phyloP scores from a whole-genome alignment of 352 stramenopile genomes.

The Phytophthora foliorum region DNA sequence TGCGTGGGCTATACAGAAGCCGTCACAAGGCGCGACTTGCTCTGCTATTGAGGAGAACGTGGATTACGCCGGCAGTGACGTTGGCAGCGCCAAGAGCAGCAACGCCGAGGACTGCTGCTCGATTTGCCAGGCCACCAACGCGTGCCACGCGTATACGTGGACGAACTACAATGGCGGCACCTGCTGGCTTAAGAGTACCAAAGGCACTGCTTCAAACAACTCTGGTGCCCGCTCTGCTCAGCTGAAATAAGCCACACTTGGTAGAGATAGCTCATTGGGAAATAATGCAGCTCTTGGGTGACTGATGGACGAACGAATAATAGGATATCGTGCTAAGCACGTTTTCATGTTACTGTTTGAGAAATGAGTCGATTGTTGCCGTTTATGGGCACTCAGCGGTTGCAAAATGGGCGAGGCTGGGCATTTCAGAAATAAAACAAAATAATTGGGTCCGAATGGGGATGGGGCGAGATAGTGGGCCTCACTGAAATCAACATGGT shows the following conservation, averaged over 20 bases:
- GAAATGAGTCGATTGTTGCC: no score
- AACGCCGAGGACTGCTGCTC: constrained; percentile 40
- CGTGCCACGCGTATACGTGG: constrained; percentile 53
- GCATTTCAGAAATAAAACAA: constrained; percentile 16
- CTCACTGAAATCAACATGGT: constrained; percentile 29
- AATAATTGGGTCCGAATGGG: not conserved
- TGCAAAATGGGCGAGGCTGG: not conserved
- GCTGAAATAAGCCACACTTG: constrained; percentile 13
- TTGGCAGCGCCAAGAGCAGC: constrained; percentile 28
- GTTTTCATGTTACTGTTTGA: not conserved
- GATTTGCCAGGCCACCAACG: constrained; percentile 29
- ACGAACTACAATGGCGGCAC: constrained; percentile 51
- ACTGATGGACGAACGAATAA: no score
- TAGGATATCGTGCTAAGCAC: no score
- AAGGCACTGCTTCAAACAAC: constrained; percentile 20
- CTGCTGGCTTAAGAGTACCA: constrained; percentile 58
- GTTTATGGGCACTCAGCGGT: not conserved
- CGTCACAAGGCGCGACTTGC: constrained; percentile 21
- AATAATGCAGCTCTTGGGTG: no score
- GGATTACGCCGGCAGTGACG: constrained; percentile 40
- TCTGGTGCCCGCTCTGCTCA: constrained; percentile 24
- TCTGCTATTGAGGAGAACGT: constrained; percentile 45
- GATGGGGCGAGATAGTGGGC: constrained; percentile 20
- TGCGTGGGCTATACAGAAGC: constrained; percentile 20
- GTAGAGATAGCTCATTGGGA: no score